Evolutionary conservation across 441 rosid species (phyloP).

Genomic region (Gossypium aridum): DNA sequence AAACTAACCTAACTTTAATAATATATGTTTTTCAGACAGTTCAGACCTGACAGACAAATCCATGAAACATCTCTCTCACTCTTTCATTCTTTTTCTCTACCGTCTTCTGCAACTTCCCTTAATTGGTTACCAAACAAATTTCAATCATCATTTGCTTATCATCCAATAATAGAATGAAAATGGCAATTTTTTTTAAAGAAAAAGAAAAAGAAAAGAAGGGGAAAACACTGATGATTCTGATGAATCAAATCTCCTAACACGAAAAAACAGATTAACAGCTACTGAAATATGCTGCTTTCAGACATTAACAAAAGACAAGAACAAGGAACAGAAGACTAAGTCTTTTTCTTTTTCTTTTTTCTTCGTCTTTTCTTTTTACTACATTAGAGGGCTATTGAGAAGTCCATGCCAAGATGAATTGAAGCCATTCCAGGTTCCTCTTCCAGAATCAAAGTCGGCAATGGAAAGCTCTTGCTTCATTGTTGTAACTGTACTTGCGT

Average conservation of each 20-base stretch:
- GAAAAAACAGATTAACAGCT: slow-evolving; percentile 10
- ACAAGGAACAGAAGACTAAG: slow-evolving; percentile 8
- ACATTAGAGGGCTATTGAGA: slow-evolving; percentile 69
- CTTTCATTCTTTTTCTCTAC: slow-evolving; percentile 17
- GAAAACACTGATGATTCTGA: slow-evolving; percentile 12
- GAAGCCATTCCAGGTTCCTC: slow-evolving; percentile 66
- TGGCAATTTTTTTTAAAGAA: neutral
- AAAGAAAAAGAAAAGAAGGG: neutral
- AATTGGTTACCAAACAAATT: slow-evolving; percentile 24
- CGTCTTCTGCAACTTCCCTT: slow-evolving; percentile 16
- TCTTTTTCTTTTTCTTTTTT: slow-evolving; percentile 2
- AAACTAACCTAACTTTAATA: slow-evolving; percentile 13
- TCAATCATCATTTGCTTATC: slow-evolving; percentile 16
- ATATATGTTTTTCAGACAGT: slow-evolving; percentile 15
- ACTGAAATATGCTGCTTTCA: slow-evolving; percentile 15
- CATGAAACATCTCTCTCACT: slow-evolving; percentile 41
- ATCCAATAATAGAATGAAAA: slow-evolving; percentile 12
- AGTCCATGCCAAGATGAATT: slow-evolving; percentile 76
- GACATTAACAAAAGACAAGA: neutral
- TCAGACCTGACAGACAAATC: slow-evolving; percentile 24
- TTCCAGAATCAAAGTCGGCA: slow-evolving; percentile 43
- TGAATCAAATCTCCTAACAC: slow-evolving; percentile 17
- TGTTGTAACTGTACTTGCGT: slow-evolving; percentile 29
- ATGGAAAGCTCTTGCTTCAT: slow-evolving; percentile 41
- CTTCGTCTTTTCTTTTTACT: neutral